Evolutionary conservation across 805 yeast species (phyloP).

Genomic region (Ogataea nonfermentans): DNA sequence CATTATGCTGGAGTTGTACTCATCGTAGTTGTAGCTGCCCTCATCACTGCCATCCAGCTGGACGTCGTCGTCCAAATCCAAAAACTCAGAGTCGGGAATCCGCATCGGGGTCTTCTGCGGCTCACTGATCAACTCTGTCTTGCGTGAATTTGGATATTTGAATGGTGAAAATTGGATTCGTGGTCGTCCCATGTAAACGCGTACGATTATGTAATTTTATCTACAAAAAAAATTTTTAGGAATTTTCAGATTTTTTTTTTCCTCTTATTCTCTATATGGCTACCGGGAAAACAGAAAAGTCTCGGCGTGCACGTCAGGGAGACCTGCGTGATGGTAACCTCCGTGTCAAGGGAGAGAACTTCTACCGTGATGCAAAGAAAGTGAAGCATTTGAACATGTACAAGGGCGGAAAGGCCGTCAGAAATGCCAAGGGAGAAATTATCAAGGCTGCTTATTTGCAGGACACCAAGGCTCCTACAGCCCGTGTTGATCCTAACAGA

Average conservation of each 20-base stretch:
- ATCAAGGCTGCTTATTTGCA: slow-evolving; percentile 86
- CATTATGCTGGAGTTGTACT: slow-evolving; percentile 20
- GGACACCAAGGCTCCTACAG: slow-evolving; percentile 81
- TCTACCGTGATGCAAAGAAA: slow-evolving; percentile 90
- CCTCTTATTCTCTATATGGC: slow-evolving; percentile 57
- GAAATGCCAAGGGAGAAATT: slow-evolving; percentile 86
- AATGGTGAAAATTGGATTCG: slow-evolving; percentile 25
- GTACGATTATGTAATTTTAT: slow-evolving; percentile 5
- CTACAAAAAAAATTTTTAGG: slow-evolving; percentile 1
- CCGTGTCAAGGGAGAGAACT: slow-evolving; percentile 94
- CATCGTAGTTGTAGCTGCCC: slow-evolving; percentile 18
- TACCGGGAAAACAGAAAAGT: slow-evolving; percentile 86
- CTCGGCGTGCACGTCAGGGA: slow-evolving; percentile 79
- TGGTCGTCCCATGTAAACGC: slow-evolving; percentile 20
- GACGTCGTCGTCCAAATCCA: slow-evolving; percentile 16
- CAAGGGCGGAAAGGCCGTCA: slow-evolving; percentile 82
- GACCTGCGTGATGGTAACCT: slow-evolving; percentile 85
- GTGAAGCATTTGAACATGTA: slow-evolving; percentile 91
- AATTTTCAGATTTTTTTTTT: slow-evolving; percentile 4
- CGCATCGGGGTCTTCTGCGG: not conserved
- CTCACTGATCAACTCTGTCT: slow-evolving; percentile 1
- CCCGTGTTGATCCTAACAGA: slow-evolving; percentile 93
- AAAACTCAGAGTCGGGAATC: too few relatives aligned
- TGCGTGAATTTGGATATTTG: slow-evolving; percentile 16
- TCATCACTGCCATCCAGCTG: slow-evolving; percentile 15